A percentile compares a stretch with the other conserved stretches of the same genome.
Conservation (phyloP, 768 basidiomycete genomes). For the Xerocomellus intermedius region DNA sequence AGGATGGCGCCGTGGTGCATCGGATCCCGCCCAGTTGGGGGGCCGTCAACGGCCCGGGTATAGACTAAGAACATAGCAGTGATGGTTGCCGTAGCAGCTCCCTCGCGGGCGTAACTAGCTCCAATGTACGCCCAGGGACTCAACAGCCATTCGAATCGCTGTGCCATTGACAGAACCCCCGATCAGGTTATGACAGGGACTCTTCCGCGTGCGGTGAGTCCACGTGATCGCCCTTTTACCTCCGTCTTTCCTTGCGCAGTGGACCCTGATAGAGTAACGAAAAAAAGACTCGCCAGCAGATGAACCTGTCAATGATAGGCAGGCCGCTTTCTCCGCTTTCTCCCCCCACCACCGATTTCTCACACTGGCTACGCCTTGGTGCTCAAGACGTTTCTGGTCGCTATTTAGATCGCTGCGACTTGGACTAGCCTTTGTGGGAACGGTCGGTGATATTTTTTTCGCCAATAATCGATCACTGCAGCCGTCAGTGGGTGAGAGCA, state of each 20-base stretch:
- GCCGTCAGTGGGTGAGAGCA: slow-evolving; percentile 1
- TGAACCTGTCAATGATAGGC: background rate
- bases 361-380: background rate
- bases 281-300: no score
- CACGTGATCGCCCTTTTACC: no score
- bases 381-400: background rate
- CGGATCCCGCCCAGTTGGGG: no score
- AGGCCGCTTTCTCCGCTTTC: background rate
- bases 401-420: background rate
- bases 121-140: background rate
- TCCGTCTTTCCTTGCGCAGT: no score
- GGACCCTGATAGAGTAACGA: no score
- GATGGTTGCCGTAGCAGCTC: no score
- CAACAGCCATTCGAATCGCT: background rate
- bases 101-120: no score
- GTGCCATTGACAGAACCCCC: background rate
- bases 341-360: background rate
- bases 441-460: background rate
- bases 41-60: no score
- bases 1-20: no score
- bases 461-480: background rate
- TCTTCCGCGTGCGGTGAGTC: no score
- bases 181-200: background rate
- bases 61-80: no score
- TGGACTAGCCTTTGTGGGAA: slow-evolving; percentile 2